A percentile compares a stretch with the other conserved stretches of the same genome.
Evolutionary conservation across 495 filamentous ascomycete species (phyloP).

Genomic region (Parathielavia appendiculata): DNA sequence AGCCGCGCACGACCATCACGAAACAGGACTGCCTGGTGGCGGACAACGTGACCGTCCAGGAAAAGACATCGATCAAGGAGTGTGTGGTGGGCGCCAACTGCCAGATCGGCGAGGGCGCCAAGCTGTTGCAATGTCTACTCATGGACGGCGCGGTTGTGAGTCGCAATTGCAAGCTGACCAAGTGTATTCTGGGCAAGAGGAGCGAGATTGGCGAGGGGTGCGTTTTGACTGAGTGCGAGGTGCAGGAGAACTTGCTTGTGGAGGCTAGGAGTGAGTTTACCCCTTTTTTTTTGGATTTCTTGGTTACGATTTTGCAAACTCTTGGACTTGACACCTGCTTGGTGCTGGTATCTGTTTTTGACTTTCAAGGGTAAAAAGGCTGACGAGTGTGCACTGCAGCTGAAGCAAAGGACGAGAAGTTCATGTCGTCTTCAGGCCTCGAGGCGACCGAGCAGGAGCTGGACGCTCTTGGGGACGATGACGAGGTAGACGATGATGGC

Average conservation of each 20-base stretch:
- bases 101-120: slow-evolving; percentile 73
- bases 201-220: slow-evolving; percentile 71
- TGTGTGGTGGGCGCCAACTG: slow-evolving; percentile 80
- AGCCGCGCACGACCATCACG: slow-evolving; percentile 69
- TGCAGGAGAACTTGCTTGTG: slow-evolving; percentile 81
- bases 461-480: slow-evolving; percentile 33
- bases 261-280: slow-evolving; percentile 63
- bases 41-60: slow-evolving; percentile 78
- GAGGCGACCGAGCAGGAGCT: slow-evolving; percentile 56
- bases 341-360: no score
- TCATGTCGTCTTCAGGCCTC: slow-evolving; percentile 76
- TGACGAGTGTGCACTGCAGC: slow-evolving; percentile 31
- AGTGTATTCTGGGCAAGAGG: slow-evolving; percentile 73
- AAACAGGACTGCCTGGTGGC: slow-evolving; percentile 71
- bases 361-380: no score
- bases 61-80: slow-evolving; percentile 81
- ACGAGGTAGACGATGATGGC: slow-evolving; percentile 14
- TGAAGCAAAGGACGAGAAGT: slow-evolving; percentile 78
- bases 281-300: neutral
- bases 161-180: slow-evolving; percentile 67
- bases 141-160: slow-evolving; percentile 88
- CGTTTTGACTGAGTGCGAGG: slow-evolving; percentile 77
- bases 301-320: no score
- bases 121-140: slow-evolving; percentile 72
- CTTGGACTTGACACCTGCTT: no score